phyloP scores from a whole-genome alignment of 164 flowering plant species.

The Akebia trifoliata region DNA sequence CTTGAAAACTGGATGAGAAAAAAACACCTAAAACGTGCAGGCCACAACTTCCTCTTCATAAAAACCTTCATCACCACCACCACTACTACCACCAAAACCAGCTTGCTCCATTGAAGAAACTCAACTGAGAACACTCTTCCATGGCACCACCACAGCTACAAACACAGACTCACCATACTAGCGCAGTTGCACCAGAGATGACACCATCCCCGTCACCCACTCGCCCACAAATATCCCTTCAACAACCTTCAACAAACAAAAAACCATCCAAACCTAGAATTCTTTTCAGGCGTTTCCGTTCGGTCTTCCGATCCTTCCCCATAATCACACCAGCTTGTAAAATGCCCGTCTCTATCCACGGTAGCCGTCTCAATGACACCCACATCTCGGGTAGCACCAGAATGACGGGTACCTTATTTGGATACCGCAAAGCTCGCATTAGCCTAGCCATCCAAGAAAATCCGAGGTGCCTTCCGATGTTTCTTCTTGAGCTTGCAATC shows the following conservation, averaged over 20 bases:
- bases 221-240: constrained; percentile 27
- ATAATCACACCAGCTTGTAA: constrained; percentile 52
- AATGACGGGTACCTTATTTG: constrained; percentile 74
- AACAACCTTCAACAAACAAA: constrained; percentile 34
- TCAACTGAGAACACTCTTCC: too few relatives aligned
- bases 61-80: too few relatives aligned
- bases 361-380: constrained; percentile 21
- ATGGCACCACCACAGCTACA: background rate
- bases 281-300: constrained; percentile 44
- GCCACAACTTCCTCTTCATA: too few relatives aligned
- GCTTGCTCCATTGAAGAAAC: too few relatives aligned
- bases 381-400: constrained; percentile 41
- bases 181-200: constrained; percentile 5
- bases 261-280: constrained; percentile 22
- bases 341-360: constrained; percentile 35
- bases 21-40: too few relatives aligned
- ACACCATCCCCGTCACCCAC: constrained; percentile 9
- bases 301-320: constrained; percentile 62
- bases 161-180: background rate
- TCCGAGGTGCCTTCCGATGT: constrained; percentile 48
- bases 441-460: constrained; percentile 64
- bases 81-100: too few relatives aligned
- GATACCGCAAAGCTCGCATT: constrained; percentile 52
- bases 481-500: constrained; percentile 66
- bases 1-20: too few relatives aligned